A percentile compares a stretch with the other conserved stretches of the same genome.
These are phyloP conservation scores for Ophiocordyceps camponoti-leonardi DNA, from an alignment of 2,329 filamentous ascomycete genomes.

Conservation along the genomic window DNA sequence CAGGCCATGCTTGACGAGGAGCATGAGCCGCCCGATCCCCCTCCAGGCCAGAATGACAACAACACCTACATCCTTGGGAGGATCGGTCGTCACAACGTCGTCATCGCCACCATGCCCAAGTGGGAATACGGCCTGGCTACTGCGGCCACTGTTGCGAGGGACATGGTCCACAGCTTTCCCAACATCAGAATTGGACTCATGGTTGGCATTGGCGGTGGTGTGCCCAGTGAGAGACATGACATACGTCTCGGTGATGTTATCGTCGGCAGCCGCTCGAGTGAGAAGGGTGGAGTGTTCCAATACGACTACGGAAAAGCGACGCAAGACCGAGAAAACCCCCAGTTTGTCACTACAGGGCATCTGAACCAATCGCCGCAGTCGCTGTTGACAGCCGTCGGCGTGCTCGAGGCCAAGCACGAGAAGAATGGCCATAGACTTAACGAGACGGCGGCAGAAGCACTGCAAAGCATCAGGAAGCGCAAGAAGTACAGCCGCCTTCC, in stretches of 20 bases:
- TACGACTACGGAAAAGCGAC: slow-evolving; percentile 7
- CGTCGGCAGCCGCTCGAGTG: slow-evolving; percentile 1
- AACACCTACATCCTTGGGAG: slow-evolving; percentile 5
- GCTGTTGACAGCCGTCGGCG: not conserved
- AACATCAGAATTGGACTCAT: slow-evolving; percentile 9
- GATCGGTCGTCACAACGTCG: slow-evolving; percentile 5
- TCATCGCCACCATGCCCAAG: slow-evolving; percentile 4
- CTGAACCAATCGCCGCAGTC: not conserved
- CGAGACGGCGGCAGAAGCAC: not conserved
- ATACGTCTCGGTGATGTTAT: slow-evolving; percentile 12
- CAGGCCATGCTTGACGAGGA: slow-evolving; percentile 7
- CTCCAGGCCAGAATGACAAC: slow-evolving; percentile 1
- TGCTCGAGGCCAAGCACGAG: not conserved
- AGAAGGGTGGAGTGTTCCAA: not conserved
- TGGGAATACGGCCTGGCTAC: slow-evolving; percentile 3
- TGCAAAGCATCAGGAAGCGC: not conserved
- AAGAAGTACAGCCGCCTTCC: not conserved
- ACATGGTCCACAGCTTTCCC: slow-evolving; percentile 13
- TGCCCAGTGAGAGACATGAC: slow-evolving; percentile 15
- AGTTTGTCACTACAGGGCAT: not conserved
- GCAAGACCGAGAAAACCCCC: not conserved
- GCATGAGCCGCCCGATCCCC: not conserved
- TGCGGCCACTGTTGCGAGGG: slow-evolving; percentile 8
- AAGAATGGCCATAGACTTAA: not conserved
- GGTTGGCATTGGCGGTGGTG: slow-evolving; percentile 11